Evolutionary conservation across 164 flowering plant genomes (phyloP).

Genomic region (Berberis thunbergii): DNA sequence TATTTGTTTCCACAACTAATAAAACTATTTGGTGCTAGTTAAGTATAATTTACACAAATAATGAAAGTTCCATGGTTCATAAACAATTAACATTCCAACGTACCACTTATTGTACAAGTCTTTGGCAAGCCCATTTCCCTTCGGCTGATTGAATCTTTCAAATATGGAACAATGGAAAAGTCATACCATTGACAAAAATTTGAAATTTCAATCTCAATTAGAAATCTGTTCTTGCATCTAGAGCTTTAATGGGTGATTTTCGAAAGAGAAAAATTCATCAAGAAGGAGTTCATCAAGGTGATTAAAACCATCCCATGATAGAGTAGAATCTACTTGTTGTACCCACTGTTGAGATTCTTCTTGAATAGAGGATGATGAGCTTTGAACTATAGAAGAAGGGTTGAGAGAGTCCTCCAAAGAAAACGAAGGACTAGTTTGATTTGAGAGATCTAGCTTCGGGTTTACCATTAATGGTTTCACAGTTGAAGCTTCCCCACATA

Average conservation of each 20-base stretch:
- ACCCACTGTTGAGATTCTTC: slow-evolving; percentile 36
- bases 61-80: too few species aligned
- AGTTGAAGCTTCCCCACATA: slow-evolving; percentile 21
- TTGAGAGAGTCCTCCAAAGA: too few species aligned
- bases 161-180: neutral
- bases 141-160: neutral
- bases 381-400: slow-evolving; percentile 19
- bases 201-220: neutral
- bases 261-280: slow-evolving; percentile 26
- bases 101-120: neutral
- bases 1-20: too few species aligned
- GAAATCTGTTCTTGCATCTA: neutral
- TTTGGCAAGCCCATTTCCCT: neutral
- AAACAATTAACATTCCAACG: neutral
- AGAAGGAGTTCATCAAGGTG: too few species aligned
- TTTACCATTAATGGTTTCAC: slow-evolving; percentile 19
- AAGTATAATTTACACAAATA: too few species aligned
- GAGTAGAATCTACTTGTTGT: slow-evolving; percentile 33
- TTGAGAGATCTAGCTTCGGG: slow-evolving; percentile 11
- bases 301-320: slow-evolving; percentile 43
- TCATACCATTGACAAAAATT: neutral
- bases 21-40: too few species aligned
- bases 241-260: slow-evolving; percentile 9
- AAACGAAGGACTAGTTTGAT: slow-evolving; percentile 17
- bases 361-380: slow-evolving; percentile 10